These are phyloP conservation scores for Senna siamea DNA, from an alignment of 306 rosid genomes.

Conservation along the genomic window DNA sequence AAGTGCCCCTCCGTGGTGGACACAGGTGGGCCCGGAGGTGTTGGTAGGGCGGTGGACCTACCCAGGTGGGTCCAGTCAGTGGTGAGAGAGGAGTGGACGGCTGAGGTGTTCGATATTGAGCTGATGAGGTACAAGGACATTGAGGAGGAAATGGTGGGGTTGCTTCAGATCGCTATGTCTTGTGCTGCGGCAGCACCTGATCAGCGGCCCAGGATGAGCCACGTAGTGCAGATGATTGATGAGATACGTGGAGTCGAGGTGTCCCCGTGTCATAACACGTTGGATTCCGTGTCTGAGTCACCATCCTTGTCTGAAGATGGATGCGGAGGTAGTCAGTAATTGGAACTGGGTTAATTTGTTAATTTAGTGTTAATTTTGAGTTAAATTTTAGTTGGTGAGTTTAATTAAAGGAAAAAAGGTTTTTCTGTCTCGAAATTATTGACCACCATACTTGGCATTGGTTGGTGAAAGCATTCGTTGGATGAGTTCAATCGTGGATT, in stretches of 20 bases:
- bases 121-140: slow-evolving; percentile 95
- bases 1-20: slow-evolving; percentile 79
- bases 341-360: too few relatives aligned
- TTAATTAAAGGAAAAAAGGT: background rate
- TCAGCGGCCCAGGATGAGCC: slow-evolving; percentile 86
- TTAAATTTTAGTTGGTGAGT: background rate
- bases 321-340: slow-evolving; percentile 52
- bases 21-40: slow-evolving; percentile 51
- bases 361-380: background rate
- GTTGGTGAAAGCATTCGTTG: slow-evolving; percentile 13
- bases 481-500: slow-evolving; percentile 4
- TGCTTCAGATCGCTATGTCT: slow-evolving; percentile 82
- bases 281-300: slow-evolving; percentile 78
- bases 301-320: slow-evolving; percentile 86
- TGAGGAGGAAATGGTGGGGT: slow-evolving; percentile 97
- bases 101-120: slow-evolving; percentile 94
- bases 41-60: slow-evolving; percentile 58
- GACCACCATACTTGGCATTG: background rate
- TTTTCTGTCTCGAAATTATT: background rate
- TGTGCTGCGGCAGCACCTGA: slow-evolving; percentile 69
- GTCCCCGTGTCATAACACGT: slow-evolving; percentile 71
- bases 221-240: slow-evolving; percentile 87
- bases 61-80: slow-evolving; percentile 98
- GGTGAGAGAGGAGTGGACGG: slow-evolving; percentile 99
- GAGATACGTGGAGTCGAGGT: slow-evolving; percentile 81